Conservation (phyloP, 176 grass and related monocot genomes). For the Phoenix dactylifera region DNA sequence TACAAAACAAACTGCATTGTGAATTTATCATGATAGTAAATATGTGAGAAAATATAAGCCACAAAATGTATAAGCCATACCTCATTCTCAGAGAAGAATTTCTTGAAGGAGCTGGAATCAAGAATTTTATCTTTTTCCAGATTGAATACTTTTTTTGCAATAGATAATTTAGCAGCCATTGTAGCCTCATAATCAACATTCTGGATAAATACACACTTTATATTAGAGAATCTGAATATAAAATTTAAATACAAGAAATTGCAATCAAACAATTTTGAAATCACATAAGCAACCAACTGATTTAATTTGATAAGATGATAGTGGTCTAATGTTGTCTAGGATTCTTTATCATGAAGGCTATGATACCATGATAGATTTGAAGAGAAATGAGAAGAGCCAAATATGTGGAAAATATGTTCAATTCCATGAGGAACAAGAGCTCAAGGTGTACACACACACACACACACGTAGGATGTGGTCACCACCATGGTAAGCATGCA, state of each 20-base stretch:
- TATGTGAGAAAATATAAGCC: conserved; percentile 1
- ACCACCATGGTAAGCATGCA: too few relatives aligned
- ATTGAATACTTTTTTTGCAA: conserved; percentile 87
- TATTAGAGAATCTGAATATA: conserved; percentile 13
- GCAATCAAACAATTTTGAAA: not conserved
- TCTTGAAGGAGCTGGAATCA: conserved; percentile 67
- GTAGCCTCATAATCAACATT: conserved; percentile 86
- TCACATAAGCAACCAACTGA: too few relatives aligned
- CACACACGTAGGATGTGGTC: too few relatives aligned
- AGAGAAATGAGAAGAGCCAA: too few relatives aligned
- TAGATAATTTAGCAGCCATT: conserved; percentile 67
- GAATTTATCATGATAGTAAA: conserved; percentile 8
- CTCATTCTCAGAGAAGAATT: conserved; percentile 93
- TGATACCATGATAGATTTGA: too few relatives aligned
- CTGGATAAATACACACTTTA: conserved; percentile 27
- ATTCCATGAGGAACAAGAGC: too few relatives aligned
- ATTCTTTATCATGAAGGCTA: too few relatives aligned
- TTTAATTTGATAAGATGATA: too few relatives aligned
- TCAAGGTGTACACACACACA: too few relatives aligned
- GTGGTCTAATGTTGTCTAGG: too few relatives aligned
- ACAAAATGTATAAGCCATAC: conserved; percentile 33
- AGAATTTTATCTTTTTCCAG: conserved; percentile 78
- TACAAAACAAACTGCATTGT: not conserved
- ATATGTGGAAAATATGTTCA: too few relatives aligned
- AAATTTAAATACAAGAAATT: conserved; percentile 7